Base-by-base conservation (phyloP, 177 flowering plant species). In the Telopea speciosissima region DNA sequence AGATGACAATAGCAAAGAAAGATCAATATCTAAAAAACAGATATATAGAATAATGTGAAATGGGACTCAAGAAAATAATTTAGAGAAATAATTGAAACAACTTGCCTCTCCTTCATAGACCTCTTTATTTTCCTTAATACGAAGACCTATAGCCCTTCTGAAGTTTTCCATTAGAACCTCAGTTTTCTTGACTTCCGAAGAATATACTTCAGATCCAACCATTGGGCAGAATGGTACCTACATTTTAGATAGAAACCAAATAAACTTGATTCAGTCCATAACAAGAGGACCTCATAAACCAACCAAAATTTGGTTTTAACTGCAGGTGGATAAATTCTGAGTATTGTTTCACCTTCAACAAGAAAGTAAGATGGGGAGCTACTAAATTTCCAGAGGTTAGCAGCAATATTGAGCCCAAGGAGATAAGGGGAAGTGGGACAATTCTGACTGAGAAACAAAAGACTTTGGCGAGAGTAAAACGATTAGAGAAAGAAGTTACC, bases 21-120 rank as follows among this genome's bases (percentile, higher is more conserved):
- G 19, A 49, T 49, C 54, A 2, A 12, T 8, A 12, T 28, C 4
- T 28, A 2, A 28, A 28, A 28, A 28, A 28, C 2, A 4, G 31
- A 28, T 28, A 28, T 28, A 28, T 28, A 49, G 31, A 49, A 49
- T 16, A 49, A 16, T 49, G 54, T 10, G 54, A 49, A 44, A 49
- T 36, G 7, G 40, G 8, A 36, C 40, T 36, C 8, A 49, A 49
- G 54, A 49, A 49, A 49, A 49, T 49, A 49, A 69, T 28, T 44
- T 68, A 12, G 26, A 42, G 8, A n/a, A 7, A 10, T 49, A 3
- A n/a, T 7, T 2, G 60, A 54, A 40, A 36, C 24, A 68, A 79
- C 90, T 86, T 80, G 80, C 99, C 97, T 96, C 99, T 84, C 99
- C 99, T 86, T 96, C 99, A 79, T 90, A 93, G 73, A 96, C 99